Evolutionary conservation across 352 stramenopile species (phyloP), one percentile per base, ranked within the genome.

Genomic region (Globisporangium parvum): DNA sequence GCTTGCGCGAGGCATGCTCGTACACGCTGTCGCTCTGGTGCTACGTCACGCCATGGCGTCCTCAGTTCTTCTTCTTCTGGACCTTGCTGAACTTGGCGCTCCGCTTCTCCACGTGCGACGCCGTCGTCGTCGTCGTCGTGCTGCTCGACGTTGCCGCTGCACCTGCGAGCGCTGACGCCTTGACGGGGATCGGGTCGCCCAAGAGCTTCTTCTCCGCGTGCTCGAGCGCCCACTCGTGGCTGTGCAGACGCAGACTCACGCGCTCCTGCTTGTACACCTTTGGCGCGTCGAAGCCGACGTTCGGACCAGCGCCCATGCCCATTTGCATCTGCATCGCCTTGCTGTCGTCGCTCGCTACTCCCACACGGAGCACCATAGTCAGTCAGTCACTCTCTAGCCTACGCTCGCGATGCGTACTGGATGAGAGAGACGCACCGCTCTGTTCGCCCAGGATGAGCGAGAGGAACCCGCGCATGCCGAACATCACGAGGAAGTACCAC

Each of bases 401-500:
- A n/a, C n/a, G n/a, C n/a, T n/a, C n/a, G n/a, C n/a, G n/a, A n/a
- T 33, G 28, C 9, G 28, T 11, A 41, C 17, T 10, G 17, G 2
- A 17, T 11, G 37, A 42, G 37, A 42, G 37, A 12, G 17, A 46
- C 69, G 44, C 74, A 89, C 85, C 80, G 46, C 68, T 85, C 62
- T 96, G 73, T 52, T 98, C 93, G 46, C 97, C 96, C 51, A 98
- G 88, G 53, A 98, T 95, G 41, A 99, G 81, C 65, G 84, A 89
- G 53, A 99, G 95, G 62, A 99, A 98, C 42, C 89, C 93, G 60
- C 95, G 89, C 61, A 99, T 89, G 63, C 96, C 97, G 67, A 98
- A 99, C 88, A 98, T 99, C 50, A 99, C 93, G 59, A 99, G 84
- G 75, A 99, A 99, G 72, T 99, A 99, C 96, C 96, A 99, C 59